Percentiles rank a stretch among this genome's conserved stretches.
Conservation (phyloP, 164 flowering plant genomes). For the Liquidambar formosana region DNA sequence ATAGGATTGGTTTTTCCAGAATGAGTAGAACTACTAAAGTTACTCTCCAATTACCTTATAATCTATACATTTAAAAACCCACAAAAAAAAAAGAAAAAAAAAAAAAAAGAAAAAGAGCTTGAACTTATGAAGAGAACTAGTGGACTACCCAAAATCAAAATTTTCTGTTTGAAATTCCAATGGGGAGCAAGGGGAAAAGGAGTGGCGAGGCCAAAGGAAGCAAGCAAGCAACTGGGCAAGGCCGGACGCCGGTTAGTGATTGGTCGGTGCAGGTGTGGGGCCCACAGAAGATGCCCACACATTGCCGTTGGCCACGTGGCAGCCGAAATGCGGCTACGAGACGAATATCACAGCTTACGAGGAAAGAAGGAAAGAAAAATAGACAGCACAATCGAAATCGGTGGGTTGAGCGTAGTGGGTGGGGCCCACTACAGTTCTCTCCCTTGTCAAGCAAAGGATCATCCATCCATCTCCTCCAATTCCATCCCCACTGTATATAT, state of each 20-base stretch:
- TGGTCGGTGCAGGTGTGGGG: constrained; percentile 32
- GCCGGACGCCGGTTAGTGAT: constrained; percentile 9
- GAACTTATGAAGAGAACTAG: no score
- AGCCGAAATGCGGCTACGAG: constrained; percentile 22
- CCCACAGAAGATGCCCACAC: constrained; percentile 8
- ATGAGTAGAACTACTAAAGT: no score
- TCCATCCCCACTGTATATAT: no score
- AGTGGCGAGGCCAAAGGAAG: background rate
- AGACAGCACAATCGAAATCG: background rate
- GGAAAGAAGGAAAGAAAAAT: constrained; percentile 9
- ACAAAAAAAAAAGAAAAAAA: no score
- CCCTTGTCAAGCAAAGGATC: constrained; percentile 1
- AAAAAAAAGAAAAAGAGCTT: no score
- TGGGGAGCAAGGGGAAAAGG: no score
- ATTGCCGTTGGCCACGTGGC: constrained; percentile 30
- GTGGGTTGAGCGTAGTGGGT: background rate
- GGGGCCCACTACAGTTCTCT: background rate
- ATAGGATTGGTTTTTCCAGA: no score
- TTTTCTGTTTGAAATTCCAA: no score
- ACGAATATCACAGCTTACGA: constrained; percentile 37
- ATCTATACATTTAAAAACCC: no score
- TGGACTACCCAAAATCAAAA: no score
- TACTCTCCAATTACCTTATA: no score
- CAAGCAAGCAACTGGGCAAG: background rate
- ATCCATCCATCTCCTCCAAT: background rate